Base-by-base conservation (phyloP, 805 yeast species). In the Saturnispora quitensis region DNA sequence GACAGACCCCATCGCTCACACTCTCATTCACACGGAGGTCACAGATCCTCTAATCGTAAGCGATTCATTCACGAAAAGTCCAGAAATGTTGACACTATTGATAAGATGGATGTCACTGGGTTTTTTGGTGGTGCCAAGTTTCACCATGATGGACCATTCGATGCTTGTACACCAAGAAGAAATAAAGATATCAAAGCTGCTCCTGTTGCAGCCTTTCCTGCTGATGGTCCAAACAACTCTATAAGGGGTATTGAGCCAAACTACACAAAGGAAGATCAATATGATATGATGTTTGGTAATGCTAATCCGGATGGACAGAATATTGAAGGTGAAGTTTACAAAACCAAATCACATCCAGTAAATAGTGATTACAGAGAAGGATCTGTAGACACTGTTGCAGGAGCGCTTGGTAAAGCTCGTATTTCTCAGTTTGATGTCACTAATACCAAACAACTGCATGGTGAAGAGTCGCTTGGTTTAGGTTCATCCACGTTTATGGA, bases 71-170 rank as follows among this genome's bases (percentile, higher is more conserved):
- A 70, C 62, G 71, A 71, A 61, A 73, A 79, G 58, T 77, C 89
- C 13, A 81, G 82, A 60, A 86, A 89, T 59, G 82, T 90, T 51
- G 99, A 91, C 63, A 88, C 95, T 4, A 93, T 93, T 60, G 99
- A 93, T 71, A 87, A 87, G 68, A 75, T 93, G 62, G 99, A 93
- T 67, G 99, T 91, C 45, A 90, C 97, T 12, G 97, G 96, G 1
- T 76, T 90, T 55, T 90, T 87, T 65, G 97, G 97, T 25, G 83
- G 87, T 47, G 88, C 89, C 17, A 88, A 95, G 2, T 93, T 93
- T 76, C 99, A 93, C 68, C 98, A 93, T 68, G 99, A 93, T 70
- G 99, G 99, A 12, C 99, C 99, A 15, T 93, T 93, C 66, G 99
- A 93, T 66, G 99, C 99, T 1, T 91, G 98, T 68, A 86, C 95